phyloP scores from a whole-genome alignment of 2,329 filamentous ascomycete genomes.

The Phialemoniopsis sp. region DNA sequence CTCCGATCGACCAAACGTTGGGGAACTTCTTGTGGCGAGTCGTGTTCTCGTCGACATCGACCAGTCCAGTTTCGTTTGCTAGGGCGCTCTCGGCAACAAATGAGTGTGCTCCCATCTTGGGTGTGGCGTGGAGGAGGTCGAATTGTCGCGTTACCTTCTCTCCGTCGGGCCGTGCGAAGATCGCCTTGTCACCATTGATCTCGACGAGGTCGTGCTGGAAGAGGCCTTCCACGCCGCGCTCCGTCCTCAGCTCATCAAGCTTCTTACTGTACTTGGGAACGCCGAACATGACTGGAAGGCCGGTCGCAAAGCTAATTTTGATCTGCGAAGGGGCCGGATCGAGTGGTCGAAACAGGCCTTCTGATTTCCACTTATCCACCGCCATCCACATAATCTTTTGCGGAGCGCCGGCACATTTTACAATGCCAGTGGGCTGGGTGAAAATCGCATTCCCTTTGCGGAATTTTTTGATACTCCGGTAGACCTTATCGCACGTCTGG shows the following conservation, averaged over 20 bases:
- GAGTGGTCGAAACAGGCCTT: slow-evolving; percentile 41
- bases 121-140: slow-evolving; percentile 52
- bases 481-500: slow-evolving; percentile 50
- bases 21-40: slow-evolving; percentile 47
- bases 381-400: slow-evolving; percentile 62
- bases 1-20: slow-evolving; percentile 57
- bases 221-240: slow-evolving; percentile 52
- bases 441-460: slow-evolving; percentile 50
- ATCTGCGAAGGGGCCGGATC: slow-evolving; percentile 35
- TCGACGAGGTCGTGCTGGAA: slow-evolving; percentile 54
- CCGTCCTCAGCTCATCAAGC: slow-evolving; percentile 47
- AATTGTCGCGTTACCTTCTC: slow-evolving; percentile 41
- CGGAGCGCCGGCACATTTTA: slow-evolving; percentile 59
- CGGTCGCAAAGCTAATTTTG: slow-evolving; percentile 51
- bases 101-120: slow-evolving; percentile 54
- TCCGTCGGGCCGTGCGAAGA: slow-evolving; percentile 39
- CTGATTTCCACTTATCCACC: slow-evolving; percentile 52
- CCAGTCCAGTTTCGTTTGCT: slow-evolving; percentile 51
- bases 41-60: slow-evolving; percentile 52
- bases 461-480: slow-evolving; percentile 40
- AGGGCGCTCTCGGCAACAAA: slow-evolving; percentile 50
- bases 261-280: slow-evolving; percentile 54
- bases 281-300: slow-evolving; percentile 52
- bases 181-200: slow-evolving; percentile 48
- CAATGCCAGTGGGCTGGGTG: slow-evolving; percentile 52